These are phyloP conservation scores for Candida nemodendra DNA, from an alignment of 805 yeast species.

Conservation along the genomic window DNA sequence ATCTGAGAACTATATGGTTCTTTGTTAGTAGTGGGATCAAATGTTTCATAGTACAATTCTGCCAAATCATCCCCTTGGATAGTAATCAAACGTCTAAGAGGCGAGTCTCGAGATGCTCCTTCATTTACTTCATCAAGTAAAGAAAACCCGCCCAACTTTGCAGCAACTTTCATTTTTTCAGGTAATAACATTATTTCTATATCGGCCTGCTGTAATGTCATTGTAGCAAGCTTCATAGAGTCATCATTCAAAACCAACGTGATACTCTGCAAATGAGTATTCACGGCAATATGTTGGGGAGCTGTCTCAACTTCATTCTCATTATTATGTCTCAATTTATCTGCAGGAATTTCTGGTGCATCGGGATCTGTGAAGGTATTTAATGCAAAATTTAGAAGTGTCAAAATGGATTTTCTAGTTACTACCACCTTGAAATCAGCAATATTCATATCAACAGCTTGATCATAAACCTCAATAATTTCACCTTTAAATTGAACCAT, in stretches of 20 bases:
- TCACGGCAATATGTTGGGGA: constrained; percentile 73
- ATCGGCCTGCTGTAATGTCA: constrained; percentile 71
- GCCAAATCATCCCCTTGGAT: constrained; percentile 80
- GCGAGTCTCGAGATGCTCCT: constrained; percentile 57
- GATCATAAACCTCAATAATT: constrained; percentile 71
- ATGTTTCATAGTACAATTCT: constrained; percentile 81
- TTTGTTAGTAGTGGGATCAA: constrained; percentile 52
- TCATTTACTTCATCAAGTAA: constrained; percentile 74
- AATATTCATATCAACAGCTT: constrained; percentile 65
- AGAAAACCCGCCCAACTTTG: constrained; percentile 75
- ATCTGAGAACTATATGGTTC: constrained; percentile 54
- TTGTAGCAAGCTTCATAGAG: constrained; percentile 74
- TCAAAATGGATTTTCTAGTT: constrained; percentile 73
- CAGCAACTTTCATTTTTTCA: constrained; percentile 68
- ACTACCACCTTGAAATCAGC: constrained; percentile 76
- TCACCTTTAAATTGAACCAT: constrained; percentile 51
- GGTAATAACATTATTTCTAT: constrained; percentile 67
- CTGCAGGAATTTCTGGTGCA: constrained; percentile 67
- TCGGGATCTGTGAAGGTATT: constrained; percentile 88
- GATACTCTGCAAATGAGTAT: constrained; percentile 68
- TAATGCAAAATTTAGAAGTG: constrained; percentile 74
- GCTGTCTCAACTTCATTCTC: constrained; percentile 54
- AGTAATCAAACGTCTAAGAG: constrained; percentile 62
- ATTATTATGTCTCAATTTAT: constrained; percentile 65
- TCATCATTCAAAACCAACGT: constrained; percentile 79